phyloP scores from a whole-genome alignment of 768 basidiomycete species.

The Tephrocybe sp. region DNA sequence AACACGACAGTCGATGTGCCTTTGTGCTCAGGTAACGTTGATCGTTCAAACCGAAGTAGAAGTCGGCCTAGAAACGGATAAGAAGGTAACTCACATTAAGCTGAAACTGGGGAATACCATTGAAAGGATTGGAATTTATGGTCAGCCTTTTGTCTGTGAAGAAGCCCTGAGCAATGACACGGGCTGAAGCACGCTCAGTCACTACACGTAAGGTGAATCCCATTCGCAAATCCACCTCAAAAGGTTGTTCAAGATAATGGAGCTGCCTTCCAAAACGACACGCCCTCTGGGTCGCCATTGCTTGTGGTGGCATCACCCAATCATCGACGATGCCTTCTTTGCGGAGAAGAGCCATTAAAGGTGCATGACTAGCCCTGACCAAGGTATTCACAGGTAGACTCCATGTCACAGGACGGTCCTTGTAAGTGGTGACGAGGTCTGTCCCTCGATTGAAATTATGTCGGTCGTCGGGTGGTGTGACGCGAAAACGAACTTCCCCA shows the following conservation, averaged over 20 bases:
- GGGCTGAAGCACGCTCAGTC: background rate
- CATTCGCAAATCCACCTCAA: background rate
- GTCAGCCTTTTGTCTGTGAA: background rate
- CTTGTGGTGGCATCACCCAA: background rate
- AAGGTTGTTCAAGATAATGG: conserved; percentile 8
- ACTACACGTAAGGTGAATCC: background rate
- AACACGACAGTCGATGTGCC: background rate
- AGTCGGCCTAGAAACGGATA: background rate
- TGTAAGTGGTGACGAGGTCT: background rate
- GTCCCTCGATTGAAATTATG: background rate
- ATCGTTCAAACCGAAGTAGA: conserved; percentile 8
- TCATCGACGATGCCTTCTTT: background rate
- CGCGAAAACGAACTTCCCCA: conserved; percentile 8
- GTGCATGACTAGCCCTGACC: background rate
- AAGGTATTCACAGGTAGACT: background rate
- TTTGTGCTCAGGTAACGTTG: background rate
- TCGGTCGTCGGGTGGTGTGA: background rate
- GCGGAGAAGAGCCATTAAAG: background rate
- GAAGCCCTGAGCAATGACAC: background rate
- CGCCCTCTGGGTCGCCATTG: background rate
- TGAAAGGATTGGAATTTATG: background rate
- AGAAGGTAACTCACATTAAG: background rate
- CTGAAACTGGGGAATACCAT: background rate
- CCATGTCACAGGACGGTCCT: background rate
- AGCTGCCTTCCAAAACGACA: background rate